Evolutionary conservation across 1,284 basidiomycete species (phyloP), one percentile per base, ranked within the genome.

Genomic region (Takashimella koratensis): DNA sequence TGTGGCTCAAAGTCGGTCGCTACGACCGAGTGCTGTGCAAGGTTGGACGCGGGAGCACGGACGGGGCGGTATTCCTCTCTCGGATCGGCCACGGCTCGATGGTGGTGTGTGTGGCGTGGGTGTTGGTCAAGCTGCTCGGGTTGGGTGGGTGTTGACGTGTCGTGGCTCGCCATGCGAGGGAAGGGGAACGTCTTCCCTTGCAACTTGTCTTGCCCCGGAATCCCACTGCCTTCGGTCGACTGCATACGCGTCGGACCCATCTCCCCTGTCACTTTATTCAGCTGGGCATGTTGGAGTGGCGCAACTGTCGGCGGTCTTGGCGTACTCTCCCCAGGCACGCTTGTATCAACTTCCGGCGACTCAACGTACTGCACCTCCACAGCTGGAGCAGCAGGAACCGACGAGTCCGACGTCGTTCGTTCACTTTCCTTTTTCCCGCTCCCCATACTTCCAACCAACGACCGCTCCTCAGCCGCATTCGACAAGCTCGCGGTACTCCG

Each of bases 111-210:
- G 21, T 6, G 42, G 43, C 21, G 25, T 16, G 16, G 41, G 24
- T n/a, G 6, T 19, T 21, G 36, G 16, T 2, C 43, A 19, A 16
- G 41, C 6, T 24, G 21, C 26, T 16, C 24, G 41, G 3, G 20
- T 36, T 40, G 47, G 8, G 40, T 19, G 41, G 21, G 48, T 12
- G 42, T 8, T 21, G 42, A 43, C 20, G 42, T 8, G 10, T n/a
- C 12, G 19, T n/a, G 8, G 8, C 10, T 22, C 10, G 23, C 5
- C 49, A 55, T 49, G 16, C n/a, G 4, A 5, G 54, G 51, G 48
- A 53, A 57, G 3, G 55, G 55, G 51, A 52, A 56, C 1, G 30
- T 36, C 16, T 36, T 36, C 10, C 10, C 8, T 36, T 36, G 10
- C 16, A 25, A 3, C 26, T 36, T 21, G 16, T 12, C 45, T 19